Conservation (phyloP, 2,329 filamentous ascomycete genomes). For the Calonectria leucothoes region DNA sequence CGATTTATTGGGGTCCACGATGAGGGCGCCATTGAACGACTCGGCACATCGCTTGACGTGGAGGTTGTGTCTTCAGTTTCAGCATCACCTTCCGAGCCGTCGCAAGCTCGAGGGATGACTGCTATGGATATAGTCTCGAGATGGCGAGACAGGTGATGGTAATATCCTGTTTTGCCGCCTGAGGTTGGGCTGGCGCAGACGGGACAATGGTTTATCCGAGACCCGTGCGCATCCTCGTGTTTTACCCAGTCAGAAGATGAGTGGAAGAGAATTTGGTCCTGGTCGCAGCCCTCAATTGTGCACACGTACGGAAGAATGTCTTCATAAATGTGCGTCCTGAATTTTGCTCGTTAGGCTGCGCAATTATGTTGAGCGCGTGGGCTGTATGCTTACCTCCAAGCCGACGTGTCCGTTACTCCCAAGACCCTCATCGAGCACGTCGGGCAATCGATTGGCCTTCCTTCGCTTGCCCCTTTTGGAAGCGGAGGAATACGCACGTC, state of each 20-base stretch:
- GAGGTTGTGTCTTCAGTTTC: slow-evolving; percentile 6
- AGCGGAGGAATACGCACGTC: slow-evolving; percentile 6
- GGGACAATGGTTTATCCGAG: neutral
- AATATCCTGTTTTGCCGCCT: slow-evolving; percentile 7
- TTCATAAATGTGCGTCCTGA: neutral
- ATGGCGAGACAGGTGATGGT: slow-evolving; percentile 8
- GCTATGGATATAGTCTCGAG: slow-evolving; percentile 11
- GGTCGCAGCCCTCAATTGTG: neutral
- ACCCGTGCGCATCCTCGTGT: neutral
- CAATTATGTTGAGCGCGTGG: neutral
- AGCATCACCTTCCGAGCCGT: neutral
- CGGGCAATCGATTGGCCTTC: neutral
- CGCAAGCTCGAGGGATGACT: neutral
- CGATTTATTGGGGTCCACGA: slow-evolving; percentile 9
- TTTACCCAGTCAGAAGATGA: neutral
- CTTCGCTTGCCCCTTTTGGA: neutral
- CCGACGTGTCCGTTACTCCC: neutral
- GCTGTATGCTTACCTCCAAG: neutral
- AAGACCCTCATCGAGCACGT: neutral
- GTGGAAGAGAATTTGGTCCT: neutral
- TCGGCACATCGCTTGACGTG: neutral
- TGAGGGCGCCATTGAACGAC: slow-evolving; percentile 4
- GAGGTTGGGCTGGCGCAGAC: neutral
- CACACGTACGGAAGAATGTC: slow-evolving; percentile 1
- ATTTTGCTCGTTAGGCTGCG: neutral